These are phyloP conservation scores for Trametes hirsuta DNA, from an alignment of 1,284 basidiomycete genomes.

Conservation along the genomic window DNA sequence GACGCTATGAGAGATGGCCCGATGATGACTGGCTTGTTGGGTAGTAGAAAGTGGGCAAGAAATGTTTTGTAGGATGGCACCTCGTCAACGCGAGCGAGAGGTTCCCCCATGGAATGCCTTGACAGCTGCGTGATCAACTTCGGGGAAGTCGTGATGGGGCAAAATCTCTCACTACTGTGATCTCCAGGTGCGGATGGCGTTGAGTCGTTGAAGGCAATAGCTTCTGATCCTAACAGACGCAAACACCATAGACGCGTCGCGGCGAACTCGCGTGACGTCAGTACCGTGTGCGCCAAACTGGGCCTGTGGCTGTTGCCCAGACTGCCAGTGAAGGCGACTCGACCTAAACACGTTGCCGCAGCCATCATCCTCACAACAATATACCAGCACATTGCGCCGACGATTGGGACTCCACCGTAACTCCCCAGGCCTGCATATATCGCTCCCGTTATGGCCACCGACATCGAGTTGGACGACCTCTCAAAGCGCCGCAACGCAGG, in stretches of 20 bases:
- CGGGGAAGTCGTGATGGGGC: neutral
- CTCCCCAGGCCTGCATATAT: neutral
- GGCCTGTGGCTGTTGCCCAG: neutral
- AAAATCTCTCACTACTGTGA: too few relatives aligned
- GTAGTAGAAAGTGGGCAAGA: slow-evolving; percentile 25
- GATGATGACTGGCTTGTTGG: slow-evolving; percentile 35
- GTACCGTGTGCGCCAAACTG: neutral
- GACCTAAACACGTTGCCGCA: slow-evolving; percentile 4
- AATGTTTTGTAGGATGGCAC: slow-evolving; percentile 32
- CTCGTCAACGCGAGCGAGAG: neutral
- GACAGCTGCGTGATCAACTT: too few relatives aligned
- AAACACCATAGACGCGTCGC: slow-evolving; percentile 3
- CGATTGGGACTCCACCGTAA: neutral
- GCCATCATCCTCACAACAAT: neutral
- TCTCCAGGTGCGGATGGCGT: neutral
- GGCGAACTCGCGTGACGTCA: slow-evolving; percentile 9
- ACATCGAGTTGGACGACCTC: slow-evolving; percentile 39
- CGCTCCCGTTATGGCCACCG: slow-evolving; percentile 20
- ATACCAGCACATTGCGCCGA: too few relatives aligned
- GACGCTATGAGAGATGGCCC: slow-evolving; percentile 26
- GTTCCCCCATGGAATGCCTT: neutral
- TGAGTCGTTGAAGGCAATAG: slow-evolving; percentile 16
- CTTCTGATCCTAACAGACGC: slow-evolving; percentile 20
- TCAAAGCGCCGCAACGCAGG: slow-evolving; percentile 15
- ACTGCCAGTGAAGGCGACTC: neutral